These are phyloP conservation scores for Macrophomina pseudophaseolina DNA, from an alignment of 2,329 filamentous ascomycete species.

Conservation along the genomic window DNA sequence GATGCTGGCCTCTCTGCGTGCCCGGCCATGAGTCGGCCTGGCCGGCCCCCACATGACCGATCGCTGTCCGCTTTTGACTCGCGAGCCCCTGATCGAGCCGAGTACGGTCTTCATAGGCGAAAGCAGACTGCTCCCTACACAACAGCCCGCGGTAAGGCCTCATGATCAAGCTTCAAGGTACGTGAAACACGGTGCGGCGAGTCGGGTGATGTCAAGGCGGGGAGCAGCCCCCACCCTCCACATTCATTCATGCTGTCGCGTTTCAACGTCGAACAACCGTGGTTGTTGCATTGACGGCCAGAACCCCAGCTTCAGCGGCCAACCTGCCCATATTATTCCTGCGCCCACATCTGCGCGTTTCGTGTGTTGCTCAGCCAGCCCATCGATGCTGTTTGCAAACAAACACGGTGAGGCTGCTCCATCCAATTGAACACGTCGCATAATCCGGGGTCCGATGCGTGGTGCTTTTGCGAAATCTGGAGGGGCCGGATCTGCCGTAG, in stretches of 20 bases:
- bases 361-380: not conserved
- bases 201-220: slow-evolving; percentile 12
- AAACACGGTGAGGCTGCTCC: not conserved
- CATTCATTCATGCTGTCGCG: slow-evolving; percentile 2
- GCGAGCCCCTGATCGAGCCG: not conserved
- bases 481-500: not conserved
- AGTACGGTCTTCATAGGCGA: not conserved
- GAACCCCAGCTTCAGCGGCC: not conserved
- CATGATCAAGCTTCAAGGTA: slow-evolving; percentile 7
- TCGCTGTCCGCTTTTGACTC: slow-evolving; percentile 2
- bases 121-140: not conserved
- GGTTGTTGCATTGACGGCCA: not conserved
- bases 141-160: not conserved
- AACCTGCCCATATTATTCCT: not conserved
- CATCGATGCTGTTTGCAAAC: not conserved
- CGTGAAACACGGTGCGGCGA: not conserved
- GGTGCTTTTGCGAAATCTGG: not conserved
- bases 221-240: not conserved
- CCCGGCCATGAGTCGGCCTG: not conserved
- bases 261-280: slow-evolving; percentile 16
- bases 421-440: not conserved
- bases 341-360: not conserved
- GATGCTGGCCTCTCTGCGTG: not conserved
- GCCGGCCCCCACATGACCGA: slow-evolving; percentile 14
- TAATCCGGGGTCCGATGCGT: not conserved